Base-by-base conservation (phyloP, 148 eudicot species). In the Limonium bicolor region DNA sequence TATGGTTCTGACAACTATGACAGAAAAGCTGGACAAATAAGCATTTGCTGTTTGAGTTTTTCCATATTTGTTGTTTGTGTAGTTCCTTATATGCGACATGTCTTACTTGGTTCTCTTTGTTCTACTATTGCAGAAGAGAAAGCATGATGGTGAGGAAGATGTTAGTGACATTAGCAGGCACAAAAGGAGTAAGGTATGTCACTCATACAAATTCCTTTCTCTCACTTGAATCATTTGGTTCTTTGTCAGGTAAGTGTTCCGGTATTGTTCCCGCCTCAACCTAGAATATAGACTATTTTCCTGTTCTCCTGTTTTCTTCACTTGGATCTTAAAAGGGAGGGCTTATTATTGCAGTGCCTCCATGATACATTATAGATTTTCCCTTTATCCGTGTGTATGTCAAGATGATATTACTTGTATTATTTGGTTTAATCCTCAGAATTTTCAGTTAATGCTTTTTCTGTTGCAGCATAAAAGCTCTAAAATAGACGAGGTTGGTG, bases 151-250 rank as follows among this genome's bases (percentile, higher is more conserved):
- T 31, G 87, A 78, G 49, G 95, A 73, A 55, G 87, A 85, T 55
- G 62, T 61, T 41, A 73, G 64, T 33, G 97, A 71, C 48, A 43
- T 73, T 60, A 86, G 78, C 35, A 80, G 70, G 46, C 87, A 75
- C 70, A 85, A 90, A 78, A 90, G 73, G 63, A 80, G 85, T 60
- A 90, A 84, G 95, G 97, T 90, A 67, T 2, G 47, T n/a, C 37
- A 26, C 37, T 5, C 13, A 19, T 40, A 27, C 26, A 22, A n/a
- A 47, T 21, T 25, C 50, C 43, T 12, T 35, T 32, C 23, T 14
- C 6, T 30, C 11, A 3, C 7, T 27, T 41, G 46, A 24, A 20
- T 16, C 14, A 39, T 12, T 56, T 3, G 25, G 34, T 35, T 26
- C 22, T 37, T n/a, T 20, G 3, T 26, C 12, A 16, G 38, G 6